phyloP scores from a whole-genome alignment of 2,329 filamentous ascomycete genomes.

The Paecilomyces variotii region DNA sequence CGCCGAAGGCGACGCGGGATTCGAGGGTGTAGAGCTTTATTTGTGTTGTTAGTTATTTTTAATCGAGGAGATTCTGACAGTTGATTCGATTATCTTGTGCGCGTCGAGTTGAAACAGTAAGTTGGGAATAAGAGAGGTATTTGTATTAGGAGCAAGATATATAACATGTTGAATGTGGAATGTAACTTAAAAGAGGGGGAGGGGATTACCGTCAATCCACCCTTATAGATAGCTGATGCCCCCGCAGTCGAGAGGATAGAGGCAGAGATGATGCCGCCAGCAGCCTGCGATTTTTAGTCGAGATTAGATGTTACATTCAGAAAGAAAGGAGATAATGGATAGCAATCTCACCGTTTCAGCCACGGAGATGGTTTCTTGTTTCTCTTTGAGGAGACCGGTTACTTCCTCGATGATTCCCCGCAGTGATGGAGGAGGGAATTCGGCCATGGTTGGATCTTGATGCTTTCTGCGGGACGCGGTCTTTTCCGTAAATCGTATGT shows the following conservation, averaged over 20 bases:
- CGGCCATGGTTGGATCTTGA: slow-evolving; percentile 10
- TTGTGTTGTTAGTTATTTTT: neutral
- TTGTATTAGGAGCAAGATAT: neutral
- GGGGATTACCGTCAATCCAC: slow-evolving; percentile 46
- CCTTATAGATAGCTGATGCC: slow-evolving; percentile 51
- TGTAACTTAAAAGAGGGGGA: neutral
- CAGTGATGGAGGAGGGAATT: slow-evolving; percentile 29
- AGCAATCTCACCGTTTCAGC: slow-evolving; percentile 47
- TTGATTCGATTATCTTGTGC: neutral
- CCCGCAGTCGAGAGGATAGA: slow-evolving; percentile 52
- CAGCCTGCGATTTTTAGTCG: slow-evolving; percentile 35
- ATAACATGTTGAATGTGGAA: neutral
- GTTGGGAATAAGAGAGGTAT: neutral
- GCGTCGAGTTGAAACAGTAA: neutral
- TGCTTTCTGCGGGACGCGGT: neutral
- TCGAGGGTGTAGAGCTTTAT: slow-evolving; percentile 48
- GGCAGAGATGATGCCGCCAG: slow-evolving; percentile 55
- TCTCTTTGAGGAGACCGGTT: slow-evolving; percentile 45
- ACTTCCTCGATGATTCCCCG: slow-evolving; percentile 42
- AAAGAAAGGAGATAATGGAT: neutral
- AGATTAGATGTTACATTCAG: neutral
- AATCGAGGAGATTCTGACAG: neutral
- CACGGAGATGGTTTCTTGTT: slow-evolving; percentile 51
- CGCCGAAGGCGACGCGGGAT: slow-evolving; percentile 50
- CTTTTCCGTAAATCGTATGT: too few relatives aligned